Evolutionary conservation across 441 rosid species (phyloP).

Genomic region (Theobroma grandiflorum): DNA sequence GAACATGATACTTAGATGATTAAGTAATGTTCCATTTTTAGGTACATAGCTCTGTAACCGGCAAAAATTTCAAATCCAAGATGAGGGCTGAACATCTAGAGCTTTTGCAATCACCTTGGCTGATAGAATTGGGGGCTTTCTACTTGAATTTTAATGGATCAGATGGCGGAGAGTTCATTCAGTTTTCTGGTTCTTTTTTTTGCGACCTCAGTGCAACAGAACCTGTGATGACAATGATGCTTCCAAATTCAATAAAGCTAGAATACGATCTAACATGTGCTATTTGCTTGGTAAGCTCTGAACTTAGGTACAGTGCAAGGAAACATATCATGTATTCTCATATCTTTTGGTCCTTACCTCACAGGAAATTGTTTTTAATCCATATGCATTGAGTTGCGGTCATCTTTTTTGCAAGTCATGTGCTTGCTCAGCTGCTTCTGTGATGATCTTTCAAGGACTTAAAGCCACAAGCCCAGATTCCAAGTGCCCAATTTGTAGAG

Average conservation of each 20-base stretch:
- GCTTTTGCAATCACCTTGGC: constrained; percentile 92
- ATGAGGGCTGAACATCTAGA: constrained; percentile 84
- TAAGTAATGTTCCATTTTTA: constrained; percentile 34
- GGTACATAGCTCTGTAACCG: constrained; percentile 86
- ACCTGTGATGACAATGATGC: constrained; percentile 63
- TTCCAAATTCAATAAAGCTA: constrained; percentile 62
- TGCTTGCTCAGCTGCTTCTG: constrained; percentile 90
- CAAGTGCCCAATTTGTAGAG: constrained; percentile 89
- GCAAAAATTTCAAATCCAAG: constrained; percentile 80
- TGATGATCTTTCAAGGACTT: constrained; percentile 71
- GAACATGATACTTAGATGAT: neutral
- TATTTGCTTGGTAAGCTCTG: constrained; percentile 70
- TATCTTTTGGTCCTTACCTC: constrained; percentile 15
- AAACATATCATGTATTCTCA: neutral
- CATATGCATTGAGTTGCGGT: constrained; percentile 84
- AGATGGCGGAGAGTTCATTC: constrained; percentile 47
- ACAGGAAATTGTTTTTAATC: constrained; percentile 86
- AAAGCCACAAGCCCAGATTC: constrained; percentile 66
- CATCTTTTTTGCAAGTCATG: constrained; percentile 92
- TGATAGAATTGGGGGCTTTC: constrained; percentile 91
- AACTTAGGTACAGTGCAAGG: neutral
- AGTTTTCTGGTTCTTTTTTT: constrained; percentile 56
- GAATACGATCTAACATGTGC: constrained; percentile 86
- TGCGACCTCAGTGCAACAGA: constrained; percentile 57
- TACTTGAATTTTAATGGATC: constrained; percentile 66